Evolutionary conservation across 768 basidiomycete species (phyloP), one percentile per base, ranked within the genome.

Genomic region (Pleurotus djamor): DNA sequence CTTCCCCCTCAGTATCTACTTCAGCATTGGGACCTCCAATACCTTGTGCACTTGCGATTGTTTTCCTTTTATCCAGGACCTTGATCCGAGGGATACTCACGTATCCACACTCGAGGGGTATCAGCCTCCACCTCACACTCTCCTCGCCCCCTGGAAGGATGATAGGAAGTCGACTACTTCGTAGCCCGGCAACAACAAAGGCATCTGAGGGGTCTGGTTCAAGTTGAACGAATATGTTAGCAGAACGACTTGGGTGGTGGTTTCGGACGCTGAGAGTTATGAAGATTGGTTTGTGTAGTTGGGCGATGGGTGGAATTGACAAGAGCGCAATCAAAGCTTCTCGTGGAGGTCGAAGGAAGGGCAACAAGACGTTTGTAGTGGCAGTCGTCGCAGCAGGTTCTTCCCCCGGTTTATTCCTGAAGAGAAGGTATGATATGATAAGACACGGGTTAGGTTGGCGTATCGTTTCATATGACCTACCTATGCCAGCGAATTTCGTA

Each of bases 151-250:
- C 87, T 0, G 94, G 89, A 45, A 91, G 75, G n/a, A 98, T 74
- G 48, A 89, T 72, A 2, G 92, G 87, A 7, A 93, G 63, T 8
- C 86, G 81, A 3, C 85, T 84, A 51, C 76, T 82, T 49, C 91
- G 78, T 37, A 90, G 68, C 0, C 96, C 95, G 2, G 91, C 83
- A 45, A 94, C 83, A 13, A 95, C 84, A 70, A 97, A 96, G n/a
- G 81, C 78, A 44, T 92, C 91, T 10, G 80, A 72, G 13, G 74
- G 63, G 60, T 88, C 86, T 1, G 85, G 79, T 57, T 96, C 94
- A 33, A 95, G 78, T 36, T 88, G 83, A 7, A 94, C 79, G 9
- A 83, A 76, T 36, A 96, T 71, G 62, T 86, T 87, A 0, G 89
- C 88, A 2, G 92, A 83, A 37, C 86, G 81, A 6, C 76, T 75